Evolutionary conservation across 108 stramenopile genomes (phyloP).

Genomic region (Asterionellopsis glacialis): DNA sequence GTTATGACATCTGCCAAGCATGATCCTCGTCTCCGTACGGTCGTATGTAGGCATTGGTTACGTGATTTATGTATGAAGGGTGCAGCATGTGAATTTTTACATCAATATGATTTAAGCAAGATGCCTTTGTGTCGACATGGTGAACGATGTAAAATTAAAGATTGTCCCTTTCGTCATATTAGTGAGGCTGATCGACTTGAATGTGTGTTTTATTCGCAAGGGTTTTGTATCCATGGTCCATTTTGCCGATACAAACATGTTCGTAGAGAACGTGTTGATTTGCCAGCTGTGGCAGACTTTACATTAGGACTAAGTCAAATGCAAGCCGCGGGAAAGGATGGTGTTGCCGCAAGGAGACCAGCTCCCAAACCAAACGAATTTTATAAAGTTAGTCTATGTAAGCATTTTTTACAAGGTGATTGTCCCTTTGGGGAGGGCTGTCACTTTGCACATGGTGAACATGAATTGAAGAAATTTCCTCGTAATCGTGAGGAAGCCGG

Average conservation of each 20-base stretch:
- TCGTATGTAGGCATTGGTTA: constrained; percentile 95
- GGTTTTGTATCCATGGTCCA: constrained; percentile 93
- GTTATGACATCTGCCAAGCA: constrained; percentile 75
- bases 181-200: constrained; percentile 86
- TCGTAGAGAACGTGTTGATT: constrained; percentile 58
- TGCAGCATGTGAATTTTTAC: constrained; percentile 88
- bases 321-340: constrained; percentile 78
- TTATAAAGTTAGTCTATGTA: constrained; percentile 85
- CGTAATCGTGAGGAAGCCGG: constrained; percentile 32
- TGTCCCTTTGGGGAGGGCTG: constrained; percentile 86
- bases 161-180: constrained; percentile 91
- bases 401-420: constrained; percentile 82
- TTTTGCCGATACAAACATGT: constrained; percentile 90
- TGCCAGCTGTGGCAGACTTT: constrained; percentile 81
- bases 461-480: constrained; percentile 65
- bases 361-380: constrained; percentile 89
- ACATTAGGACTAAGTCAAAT: constrained; percentile 85
- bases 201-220: constrained; percentile 92
- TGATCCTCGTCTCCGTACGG: constrained; percentile 89
- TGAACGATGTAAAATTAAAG: constrained; percentile 84
- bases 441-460: constrained; percentile 87
- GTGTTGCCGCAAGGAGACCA: constrained; percentile 39
- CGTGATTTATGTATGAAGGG: constrained; percentile 95
- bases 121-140: constrained; percentile 93
- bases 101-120: constrained; percentile 88